Conservation (phyloP, 169 alveolate genomes). For the Babesia ovis region DNA sequence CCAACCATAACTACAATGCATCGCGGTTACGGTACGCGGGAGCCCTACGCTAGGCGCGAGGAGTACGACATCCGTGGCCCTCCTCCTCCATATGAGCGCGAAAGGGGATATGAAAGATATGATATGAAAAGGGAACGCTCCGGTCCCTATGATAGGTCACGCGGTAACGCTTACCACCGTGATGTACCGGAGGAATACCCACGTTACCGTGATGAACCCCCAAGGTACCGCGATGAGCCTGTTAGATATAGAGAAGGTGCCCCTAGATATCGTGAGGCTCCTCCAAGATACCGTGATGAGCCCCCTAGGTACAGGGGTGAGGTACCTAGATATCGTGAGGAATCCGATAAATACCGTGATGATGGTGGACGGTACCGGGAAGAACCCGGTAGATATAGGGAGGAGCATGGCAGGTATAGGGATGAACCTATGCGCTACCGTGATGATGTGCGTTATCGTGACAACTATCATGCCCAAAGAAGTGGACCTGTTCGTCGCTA, state of each 20-base stretch:
- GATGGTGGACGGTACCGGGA: conserved; percentile 28
- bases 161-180: conserved; percentile 20
- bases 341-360: conserved; percentile 8
- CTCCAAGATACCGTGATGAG: conserved; percentile 27
- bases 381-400: conserved; percentile 37
- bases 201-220: conserved; percentile 36
- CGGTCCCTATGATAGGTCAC: conserved; percentile 49
- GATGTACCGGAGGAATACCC: conserved; percentile 18
- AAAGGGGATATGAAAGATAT: conserved; percentile 25
- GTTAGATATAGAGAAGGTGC: conserved; percentile 25
- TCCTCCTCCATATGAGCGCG: conserved; percentile 47
- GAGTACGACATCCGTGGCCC: conserved; percentile 33
- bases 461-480: background rate
- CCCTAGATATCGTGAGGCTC: conserved; percentile 24
- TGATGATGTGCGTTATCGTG: conserved; percentile 22
- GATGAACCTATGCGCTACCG: conserved; percentile 22
- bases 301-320: conserved; percentile 36
- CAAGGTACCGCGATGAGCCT: conserved; percentile 25
- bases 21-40: conserved; percentile 33
- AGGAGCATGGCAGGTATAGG: conserved; percentile 29
- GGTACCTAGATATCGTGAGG: conserved; percentile 17
- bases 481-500: conserved; percentile 15
- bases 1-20: conserved; percentile 7
- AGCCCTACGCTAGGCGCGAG: conserved; percentile 26
- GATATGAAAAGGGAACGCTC: conserved; percentile 43